Conservation (phyloP, 148 eudicot species). For the Chenopodium quinoa region DNA sequence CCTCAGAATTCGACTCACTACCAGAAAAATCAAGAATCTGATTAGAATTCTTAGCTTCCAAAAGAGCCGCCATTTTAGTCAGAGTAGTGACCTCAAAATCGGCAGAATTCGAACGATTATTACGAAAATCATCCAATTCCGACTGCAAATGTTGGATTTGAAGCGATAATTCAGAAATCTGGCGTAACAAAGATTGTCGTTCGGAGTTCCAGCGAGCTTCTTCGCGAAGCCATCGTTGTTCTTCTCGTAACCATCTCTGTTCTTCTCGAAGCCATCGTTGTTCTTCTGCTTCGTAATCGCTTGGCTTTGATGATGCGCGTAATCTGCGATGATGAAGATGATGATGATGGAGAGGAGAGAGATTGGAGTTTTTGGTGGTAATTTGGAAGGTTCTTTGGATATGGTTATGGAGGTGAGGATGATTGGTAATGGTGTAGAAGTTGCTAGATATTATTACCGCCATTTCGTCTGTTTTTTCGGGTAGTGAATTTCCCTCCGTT, state of each 20-base stretch:
- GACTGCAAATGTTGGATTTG: slow-evolving; percentile 41
- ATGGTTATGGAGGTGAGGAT: background rate
- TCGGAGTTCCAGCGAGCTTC: slow-evolving; percentile 71
- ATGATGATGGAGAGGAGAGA: background rate
- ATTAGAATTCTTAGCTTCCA: slow-evolving; percentile 37
- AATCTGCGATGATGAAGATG: slow-evolving; percentile 1
- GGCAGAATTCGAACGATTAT: slow-evolving; percentile 1
- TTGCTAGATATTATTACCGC: slow-evolving; percentile 17
- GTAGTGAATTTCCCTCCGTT: too few relatives aligned
- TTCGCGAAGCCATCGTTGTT: slow-evolving; percentile 89
- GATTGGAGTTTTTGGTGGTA: background rate
- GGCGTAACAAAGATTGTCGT: slow-evolving; percentile 52
- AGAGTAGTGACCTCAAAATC: slow-evolving; percentile 26
- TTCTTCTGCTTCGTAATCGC: slow-evolving; percentile 41
- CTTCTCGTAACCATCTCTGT: slow-evolving; percentile 90
- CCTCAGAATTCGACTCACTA: slow-evolving; percentile 7
- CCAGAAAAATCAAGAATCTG: slow-evolving; percentile 23
- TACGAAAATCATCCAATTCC: slow-evolving; percentile 36
- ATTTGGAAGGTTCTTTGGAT: background rate
- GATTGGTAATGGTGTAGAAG: slow-evolving; percentile 6
- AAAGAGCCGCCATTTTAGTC: slow-evolving; percentile 36
- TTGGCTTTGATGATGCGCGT: background rate
- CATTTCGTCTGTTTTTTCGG: background rate
- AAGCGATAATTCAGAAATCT: slow-evolving; percentile 43
- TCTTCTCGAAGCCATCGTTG: slow-evolving; percentile 85